Percentiles rank a stretch among this genome's conserved stretches.
These are phyloP conservation scores for Jacaranda mimosifolia DNA, from an alignment of 257 asterid genomes.

Conservation along the genomic window DNA sequence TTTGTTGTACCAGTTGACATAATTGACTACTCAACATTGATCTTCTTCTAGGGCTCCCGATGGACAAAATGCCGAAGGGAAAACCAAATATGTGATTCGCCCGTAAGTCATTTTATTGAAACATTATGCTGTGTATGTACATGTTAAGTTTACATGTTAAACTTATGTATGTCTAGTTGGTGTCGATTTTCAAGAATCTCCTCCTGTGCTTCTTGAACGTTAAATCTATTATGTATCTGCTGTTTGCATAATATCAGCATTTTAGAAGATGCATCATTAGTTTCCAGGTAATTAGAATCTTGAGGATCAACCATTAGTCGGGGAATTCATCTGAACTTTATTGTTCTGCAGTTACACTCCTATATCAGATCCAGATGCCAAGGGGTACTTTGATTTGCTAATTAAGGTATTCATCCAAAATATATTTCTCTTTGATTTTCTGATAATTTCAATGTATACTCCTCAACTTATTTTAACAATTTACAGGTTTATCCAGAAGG, in stretches of 20 bases:
- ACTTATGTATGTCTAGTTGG: conserved; percentile 15
- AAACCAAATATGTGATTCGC: conserved; percentile 83
- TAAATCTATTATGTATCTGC: background rate
- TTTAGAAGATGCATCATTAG: conserved; percentile 32
- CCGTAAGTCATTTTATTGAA: conserved; percentile 69
- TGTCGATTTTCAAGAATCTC: conserved; percentile 20
- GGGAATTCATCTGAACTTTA: conserved; percentile 37
- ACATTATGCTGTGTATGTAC: conserved; percentile 6
- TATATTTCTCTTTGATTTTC: conserved; percentile 15
- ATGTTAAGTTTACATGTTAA: background rate
- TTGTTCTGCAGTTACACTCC: conserved; percentile 90
- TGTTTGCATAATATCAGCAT: conserved; percentile 18
- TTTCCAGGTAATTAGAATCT: conserved; percentile 32
- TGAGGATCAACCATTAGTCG: conserved; percentile 18
- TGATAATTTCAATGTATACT: conserved; percentile 3
- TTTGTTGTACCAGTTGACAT: conserved; percentile 12
- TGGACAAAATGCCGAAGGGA: conserved; percentile 89
- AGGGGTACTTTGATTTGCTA: conserved; percentile 89
- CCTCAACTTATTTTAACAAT: conserved; percentile 34
- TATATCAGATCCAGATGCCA: conserved; percentile 86
- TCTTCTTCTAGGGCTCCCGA: conserved; percentile 74
- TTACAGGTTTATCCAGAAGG: conserved; percentile 95
- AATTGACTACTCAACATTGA: conserved; percentile 26
- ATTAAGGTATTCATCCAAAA: conserved; percentile 70
- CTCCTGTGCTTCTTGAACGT: background rate